Evolutionary conservation across 2,329 filamentous ascomycete species (phyloP).

Genomic region (Nakataea oryzae): DNA sequence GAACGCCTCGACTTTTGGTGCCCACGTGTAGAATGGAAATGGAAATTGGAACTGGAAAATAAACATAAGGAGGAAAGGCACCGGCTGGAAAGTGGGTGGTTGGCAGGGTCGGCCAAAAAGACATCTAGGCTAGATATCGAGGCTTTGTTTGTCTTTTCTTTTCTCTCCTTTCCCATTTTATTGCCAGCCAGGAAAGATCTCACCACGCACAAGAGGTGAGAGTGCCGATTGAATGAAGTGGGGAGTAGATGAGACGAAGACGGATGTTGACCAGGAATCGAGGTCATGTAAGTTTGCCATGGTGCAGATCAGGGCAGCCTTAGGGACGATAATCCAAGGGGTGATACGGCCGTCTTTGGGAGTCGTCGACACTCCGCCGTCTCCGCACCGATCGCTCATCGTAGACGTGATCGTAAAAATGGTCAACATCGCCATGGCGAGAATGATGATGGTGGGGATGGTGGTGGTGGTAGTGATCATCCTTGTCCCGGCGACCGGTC

Average conservation of each 20-base stretch:
- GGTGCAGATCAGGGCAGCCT: neutral
- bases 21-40: neutral
- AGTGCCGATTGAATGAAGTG: neutral
- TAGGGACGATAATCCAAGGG: neutral
- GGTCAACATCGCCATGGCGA: slow-evolving; percentile 2
- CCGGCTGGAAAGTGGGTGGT: neutral
- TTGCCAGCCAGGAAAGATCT: neutral
- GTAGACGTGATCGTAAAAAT: slow-evolving; percentile 7
- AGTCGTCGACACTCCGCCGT: neutral
- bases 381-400: neutral
- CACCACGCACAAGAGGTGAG: neutral
- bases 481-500: slow-evolving; percentile 2
- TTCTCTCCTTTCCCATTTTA: no score
- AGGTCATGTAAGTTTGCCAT: neutral
- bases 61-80: neutral
- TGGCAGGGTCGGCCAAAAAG: neutral
- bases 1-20: neutral
- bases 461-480: slow-evolving; percentile 13
- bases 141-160: no score
- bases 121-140: neutral
- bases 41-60: neutral
- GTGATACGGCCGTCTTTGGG: neutral
- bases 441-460: slow-evolving; percentile 7
- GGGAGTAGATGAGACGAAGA: neutral
- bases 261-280: neutral